Base-by-base conservation (phyloP, 2,329 filamentous ascomycete genomes). In the Fusarium marasasianum region DNA sequence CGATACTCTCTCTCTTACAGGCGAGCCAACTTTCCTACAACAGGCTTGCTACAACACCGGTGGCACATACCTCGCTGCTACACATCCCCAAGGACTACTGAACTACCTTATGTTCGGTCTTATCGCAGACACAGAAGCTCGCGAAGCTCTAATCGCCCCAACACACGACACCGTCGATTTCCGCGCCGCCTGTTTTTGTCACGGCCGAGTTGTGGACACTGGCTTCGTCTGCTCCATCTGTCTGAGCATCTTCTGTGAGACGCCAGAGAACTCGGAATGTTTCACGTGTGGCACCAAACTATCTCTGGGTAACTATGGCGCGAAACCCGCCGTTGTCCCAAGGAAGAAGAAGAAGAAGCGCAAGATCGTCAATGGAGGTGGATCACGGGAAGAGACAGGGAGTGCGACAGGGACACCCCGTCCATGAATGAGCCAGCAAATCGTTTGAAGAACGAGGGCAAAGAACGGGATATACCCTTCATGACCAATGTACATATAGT, bases 161-260 rank as follows among this genome's bases (percentile, higher is more conserved):
- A 94, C 93, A 13, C 92, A 94, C 43, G 93, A 95, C 63, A 91
- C 93, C 50, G 95, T 99, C 48, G 97, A 99, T 83, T 99, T 99
- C 81, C 91, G 96, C 48, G 96, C 97, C n/a, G 96, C 96, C 8
- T 99, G 96, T 81, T 99, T 99, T 84, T 99, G 96, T 81, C 96
- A 99, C 83, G 89, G 96, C 57, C 91, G 90, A 41, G 94, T 98
- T 26, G 92, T 99, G 48, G 94, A 98, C 82, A 91, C 95, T 4
- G 96, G 95, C 14, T 99, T 94, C 81, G 96, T 99, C 43, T 99
- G 96, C 86, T 97, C 94, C 70, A 95, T 99, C 76, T 99, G 96
- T 80, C 86, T 99, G 50, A 97, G 94, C 82, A 99, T 97, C 78
- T 98, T 97, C 81, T 98, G 95, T 84, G 86, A 90, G 77, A 82